Evolutionary conservation across 2,329 filamentous ascomycete species (phyloP).

Genomic region (Fusarium sp.): DNA sequence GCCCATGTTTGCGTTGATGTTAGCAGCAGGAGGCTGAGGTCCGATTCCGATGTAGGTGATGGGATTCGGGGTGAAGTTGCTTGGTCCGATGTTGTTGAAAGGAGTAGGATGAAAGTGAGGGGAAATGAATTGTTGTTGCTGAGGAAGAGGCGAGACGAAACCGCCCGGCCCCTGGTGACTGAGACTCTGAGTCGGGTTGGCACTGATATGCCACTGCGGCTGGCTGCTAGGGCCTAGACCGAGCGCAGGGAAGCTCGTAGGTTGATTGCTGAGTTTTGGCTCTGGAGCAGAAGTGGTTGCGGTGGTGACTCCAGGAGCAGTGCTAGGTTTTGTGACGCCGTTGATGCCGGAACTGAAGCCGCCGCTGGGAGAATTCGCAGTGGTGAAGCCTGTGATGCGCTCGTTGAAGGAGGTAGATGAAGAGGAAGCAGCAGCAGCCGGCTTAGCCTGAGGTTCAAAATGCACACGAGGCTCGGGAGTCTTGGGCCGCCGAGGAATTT

Average conservation of each 20-base stretch:
- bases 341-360: slow-evolving; percentile 41
- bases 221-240: slow-evolving; percentile 42
- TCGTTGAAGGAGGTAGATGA: slow-evolving; percentile 3
- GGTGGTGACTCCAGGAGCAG: slow-evolving; percentile 10
- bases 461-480: slow-evolving; percentile 51
- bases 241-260: slow-evolving; percentile 50
- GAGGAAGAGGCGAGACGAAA: slow-evolving; percentile 36
- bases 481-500: slow-evolving; percentile 48
- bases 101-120: slow-evolving; percentile 31
- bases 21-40: slow-evolving; percentile 48
- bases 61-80: slow-evolving; percentile 14
- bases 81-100: slow-evolving; percentile 27
- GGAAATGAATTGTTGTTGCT: slow-evolving; percentile 30
- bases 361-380: slow-evolving; percentile 45
- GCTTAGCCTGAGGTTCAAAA: slow-evolving; percentile 42
- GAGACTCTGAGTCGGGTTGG: slow-evolving; percentile 53
- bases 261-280: slow-evolving; percentile 24
- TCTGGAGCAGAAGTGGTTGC: slow-evolving; percentile 19
- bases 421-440: slow-evolving; percentile 3
- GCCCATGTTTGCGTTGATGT: slow-evolving; percentile 45
- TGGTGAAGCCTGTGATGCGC: slow-evolving; percentile 29
- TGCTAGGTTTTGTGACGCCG: slow-evolving; percentile 21
- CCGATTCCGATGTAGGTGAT: slow-evolving; percentile 50
- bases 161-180: slow-evolving; percentile 44
- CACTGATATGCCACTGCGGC: slow-evolving; percentile 54